These are phyloP conservation scores for Rhodotorula sp. DNA, from an alignment of 1,284 basidiomycete genomes.

Conservation along the genomic window DNA sequence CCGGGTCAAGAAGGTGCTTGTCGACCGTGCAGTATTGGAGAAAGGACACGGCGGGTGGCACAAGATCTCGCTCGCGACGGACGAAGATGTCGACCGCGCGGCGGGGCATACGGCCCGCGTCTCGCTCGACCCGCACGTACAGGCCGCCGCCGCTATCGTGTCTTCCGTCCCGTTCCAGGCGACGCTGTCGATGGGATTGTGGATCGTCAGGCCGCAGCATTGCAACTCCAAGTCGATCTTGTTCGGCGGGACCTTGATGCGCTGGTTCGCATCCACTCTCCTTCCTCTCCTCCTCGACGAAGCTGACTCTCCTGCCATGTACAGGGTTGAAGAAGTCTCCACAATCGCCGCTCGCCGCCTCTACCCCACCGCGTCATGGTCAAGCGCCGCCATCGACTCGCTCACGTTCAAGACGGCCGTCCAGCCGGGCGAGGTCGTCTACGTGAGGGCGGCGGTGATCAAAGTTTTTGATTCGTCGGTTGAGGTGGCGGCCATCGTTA, in stretches of 20 bases:
- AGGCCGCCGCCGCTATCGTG: neutral
- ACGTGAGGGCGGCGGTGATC: conserved; percentile 30
- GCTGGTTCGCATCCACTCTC: conserved; percentile 9
- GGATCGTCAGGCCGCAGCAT: conserved; percentile 42
- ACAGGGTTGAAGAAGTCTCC: conserved; percentile 30
- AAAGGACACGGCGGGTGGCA: conserved; percentile 23
- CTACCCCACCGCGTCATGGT: conserved; percentile 16
- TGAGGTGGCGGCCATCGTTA: conserved; percentile 35
- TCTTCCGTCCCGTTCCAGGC: conserved; percentile 28
- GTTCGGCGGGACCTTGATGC: conserved; percentile 40
- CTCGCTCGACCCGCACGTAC: neutral
- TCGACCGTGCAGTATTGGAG: conserved; percentile 11
- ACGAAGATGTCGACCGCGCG: conserved; percentile 11
- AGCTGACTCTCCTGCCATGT: neutral
- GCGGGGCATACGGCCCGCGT: neutral
- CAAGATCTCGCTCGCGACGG: conserved; percentile 8
- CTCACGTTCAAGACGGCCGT: conserved; percentile 38
- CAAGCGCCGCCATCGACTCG: conserved; percentile 37
- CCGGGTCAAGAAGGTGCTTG: conserved; percentile 14
- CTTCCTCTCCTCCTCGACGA: neutral
- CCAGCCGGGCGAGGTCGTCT: conserved; percentile 31
- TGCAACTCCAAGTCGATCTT: conserved; percentile 39
- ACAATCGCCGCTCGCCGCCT: conserved; percentile 31
- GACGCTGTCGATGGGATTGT: conserved; percentile 38
- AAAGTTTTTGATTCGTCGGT: conserved; percentile 35